Conservation (phyloP, 2,329 filamentous ascomycete genomes). For the Podosphaera aphanis region DNA sequence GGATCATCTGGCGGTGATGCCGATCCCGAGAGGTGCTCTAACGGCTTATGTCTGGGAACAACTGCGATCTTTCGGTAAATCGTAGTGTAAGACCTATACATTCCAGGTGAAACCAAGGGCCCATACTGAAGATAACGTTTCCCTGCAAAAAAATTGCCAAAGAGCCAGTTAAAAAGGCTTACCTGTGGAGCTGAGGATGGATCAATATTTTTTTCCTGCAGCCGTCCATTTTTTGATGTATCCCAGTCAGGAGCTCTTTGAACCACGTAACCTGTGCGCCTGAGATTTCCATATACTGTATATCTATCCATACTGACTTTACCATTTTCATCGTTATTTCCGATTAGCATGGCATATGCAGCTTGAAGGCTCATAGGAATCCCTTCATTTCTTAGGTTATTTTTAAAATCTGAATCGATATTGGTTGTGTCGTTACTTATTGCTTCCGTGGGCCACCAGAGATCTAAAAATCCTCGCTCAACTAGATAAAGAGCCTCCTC, state of each 20-base stretch:
- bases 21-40: conserved; percentile 12
- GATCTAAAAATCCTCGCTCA: conserved; percentile 67
- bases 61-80: conserved; percentile 59
- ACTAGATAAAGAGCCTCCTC: conserved; percentile 81
- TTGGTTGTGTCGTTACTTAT: conserved; percentile 18
- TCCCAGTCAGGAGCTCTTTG: conserved; percentile 39
- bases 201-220: conserved; percentile 2
- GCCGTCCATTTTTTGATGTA: conserved; percentile 10
- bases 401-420: conserved; percentile 22
- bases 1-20: conserved; percentile 20
- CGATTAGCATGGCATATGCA: conserved; percentile 67
- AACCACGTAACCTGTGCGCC: conserved; percentile 61
- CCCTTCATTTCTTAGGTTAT: conserved; percentile 36
- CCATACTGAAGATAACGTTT: conserved; percentile 18
- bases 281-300: conserved; percentile 69
- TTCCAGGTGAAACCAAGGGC: conserved; percentile 35
- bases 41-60: conserved; percentile 47
- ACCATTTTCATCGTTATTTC: conserved; percentile 36
- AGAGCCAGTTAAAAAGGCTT: conserved; percentile 14
- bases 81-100: conserved; percentile 41
- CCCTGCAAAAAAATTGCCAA: conserved; percentile 12
- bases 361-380: conserved; percentile 80
- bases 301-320: conserved; percentile 54
- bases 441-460: conserved; percentile 49
- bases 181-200: conserved; percentile 3